phyloP scores from a whole-genome alignment of 148 eudicot genomes.

The Arctostaphylos glauca region DNA sequence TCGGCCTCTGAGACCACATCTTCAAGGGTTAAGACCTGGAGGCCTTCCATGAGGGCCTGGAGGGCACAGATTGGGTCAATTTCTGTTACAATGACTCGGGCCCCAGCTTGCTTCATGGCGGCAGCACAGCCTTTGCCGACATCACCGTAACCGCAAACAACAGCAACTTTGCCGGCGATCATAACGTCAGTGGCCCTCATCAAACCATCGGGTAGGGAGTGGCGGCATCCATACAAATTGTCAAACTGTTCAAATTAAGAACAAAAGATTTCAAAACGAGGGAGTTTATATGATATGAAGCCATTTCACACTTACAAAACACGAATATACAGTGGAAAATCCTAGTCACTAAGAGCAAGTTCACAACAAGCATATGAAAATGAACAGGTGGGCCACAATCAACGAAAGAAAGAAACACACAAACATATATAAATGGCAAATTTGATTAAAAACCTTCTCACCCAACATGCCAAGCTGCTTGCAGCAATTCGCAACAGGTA shows the following conservation, averaged over 20 bases:
- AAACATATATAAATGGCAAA: no score
- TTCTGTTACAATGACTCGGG: constrained; percentile 89
- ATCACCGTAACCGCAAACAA: constrained; percentile 93
- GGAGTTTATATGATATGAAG: neutral
- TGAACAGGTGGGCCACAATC: neutral
- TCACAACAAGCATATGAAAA: no score
- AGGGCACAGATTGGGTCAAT: constrained; percentile 96
- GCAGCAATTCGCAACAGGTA: neutral
- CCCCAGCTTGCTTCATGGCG: constrained; percentile 88
- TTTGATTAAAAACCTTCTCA: no score
- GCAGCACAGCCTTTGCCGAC: constrained; percentile 98
- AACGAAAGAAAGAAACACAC: neutral
- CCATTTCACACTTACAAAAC: neutral
- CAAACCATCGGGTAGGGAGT: constrained; percentile 95
- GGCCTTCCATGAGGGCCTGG: constrained; percentile 91
- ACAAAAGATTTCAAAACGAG: constrained; percentile 6
- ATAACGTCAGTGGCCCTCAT: constrained; percentile 99
- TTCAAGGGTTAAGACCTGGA: constrained; percentile 73
- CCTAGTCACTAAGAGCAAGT: no score
- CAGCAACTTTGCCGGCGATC: constrained; percentile 96
- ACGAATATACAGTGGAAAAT: neutral
- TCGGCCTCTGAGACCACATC: constrained; percentile 76
- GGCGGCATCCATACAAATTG: constrained; percentile 98
- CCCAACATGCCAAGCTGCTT: no score
- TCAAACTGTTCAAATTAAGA: constrained; percentile 60